Evolutionary conservation across 2,329 filamentous ascomycete genomes (phyloP).

Genomic region (Albophoma yamanashiensis): DNA sequence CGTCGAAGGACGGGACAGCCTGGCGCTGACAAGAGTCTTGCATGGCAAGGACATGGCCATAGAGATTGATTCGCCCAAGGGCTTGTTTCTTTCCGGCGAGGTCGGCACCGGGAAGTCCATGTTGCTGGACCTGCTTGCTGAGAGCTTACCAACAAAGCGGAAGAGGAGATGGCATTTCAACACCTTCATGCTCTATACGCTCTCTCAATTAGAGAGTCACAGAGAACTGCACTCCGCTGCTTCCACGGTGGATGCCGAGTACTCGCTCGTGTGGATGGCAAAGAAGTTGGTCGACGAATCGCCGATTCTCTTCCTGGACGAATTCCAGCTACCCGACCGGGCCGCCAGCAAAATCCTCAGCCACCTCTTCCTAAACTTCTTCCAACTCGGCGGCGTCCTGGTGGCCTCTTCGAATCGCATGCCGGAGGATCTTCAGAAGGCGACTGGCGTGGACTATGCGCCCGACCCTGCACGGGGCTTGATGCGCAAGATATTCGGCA

Average conservation of each 20-base stretch:
- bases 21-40: conserved; percentile 58
- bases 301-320: conserved; percentile 70
- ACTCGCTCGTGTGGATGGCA: conserved; percentile 64
- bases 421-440: conserved; percentile 71
- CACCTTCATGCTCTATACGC: conserved; percentile 72
- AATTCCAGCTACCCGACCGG: conserved; percentile 74
- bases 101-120: conserved; percentile 79
- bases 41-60: conserved; percentile 63
- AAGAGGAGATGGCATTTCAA: conserved; percentile 77
- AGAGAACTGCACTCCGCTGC: conserved; percentile 27
- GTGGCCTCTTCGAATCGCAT: conserved; percentile 75
- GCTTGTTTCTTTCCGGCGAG: conserved; percentile 68
- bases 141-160: conserved; percentile 60
- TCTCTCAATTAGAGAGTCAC: conserved; percentile 60
- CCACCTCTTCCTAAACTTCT: conserved; percentile 69
- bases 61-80: conserved; percentile 59
- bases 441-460: conserved; percentile 58
- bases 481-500: conserved; percentile 36
- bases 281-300: conserved; percentile 65
- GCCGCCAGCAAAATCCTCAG: conserved; percentile 70
- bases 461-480: conserved; percentile 43
- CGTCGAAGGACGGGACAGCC: conserved; percentile 42
- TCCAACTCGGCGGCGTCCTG: conserved; percentile 71
- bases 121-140: conserved; percentile 73
- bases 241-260: conserved; percentile 27